Percentiles rank a stretch among this genome's conserved stretches.
phyloP scores from a whole-genome alignment of 129 eudicot species.

The Daucus carota region DNA sequence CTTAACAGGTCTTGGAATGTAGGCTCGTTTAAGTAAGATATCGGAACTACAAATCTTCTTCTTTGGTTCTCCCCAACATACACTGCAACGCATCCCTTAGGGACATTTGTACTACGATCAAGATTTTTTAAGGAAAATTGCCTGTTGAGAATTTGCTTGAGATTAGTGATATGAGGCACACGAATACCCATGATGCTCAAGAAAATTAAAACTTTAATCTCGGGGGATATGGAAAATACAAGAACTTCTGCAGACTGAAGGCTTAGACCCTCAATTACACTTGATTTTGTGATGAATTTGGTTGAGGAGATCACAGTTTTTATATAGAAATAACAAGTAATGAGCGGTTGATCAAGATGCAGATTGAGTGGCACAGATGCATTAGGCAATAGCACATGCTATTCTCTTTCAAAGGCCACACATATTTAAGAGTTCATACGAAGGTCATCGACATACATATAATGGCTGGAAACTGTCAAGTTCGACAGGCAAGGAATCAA shows the following conservation, averaged over 20 bases:
- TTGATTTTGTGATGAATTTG: not conserved
- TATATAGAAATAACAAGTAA: not conserved
- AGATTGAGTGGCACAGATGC: not conserved
- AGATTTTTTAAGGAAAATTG: not conserved
- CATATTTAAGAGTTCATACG: not conserved
- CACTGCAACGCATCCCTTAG: not conserved
- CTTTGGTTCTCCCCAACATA: constrained; percentile 1
- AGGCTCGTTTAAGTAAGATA: not conserved
- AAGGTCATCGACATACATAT: no score
- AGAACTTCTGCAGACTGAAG: not conserved
- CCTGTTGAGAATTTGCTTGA: not conserved
- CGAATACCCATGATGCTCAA: not conserved
- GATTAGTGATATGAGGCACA: not conserved
- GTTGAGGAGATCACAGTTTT: not conserved
- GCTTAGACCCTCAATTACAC: not conserved
- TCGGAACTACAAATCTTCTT: not conserved
- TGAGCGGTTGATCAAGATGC: not conserved
- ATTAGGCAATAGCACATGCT: not conserved
- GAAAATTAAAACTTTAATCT: not conserved
- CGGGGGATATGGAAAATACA: not conserved
- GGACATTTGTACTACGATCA: not conserved
- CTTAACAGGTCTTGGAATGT: not conserved
- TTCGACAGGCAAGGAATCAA: no score
- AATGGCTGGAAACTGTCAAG: no score
- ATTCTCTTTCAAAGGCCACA: not conserved